Percentiles rank a stretch among this genome's conserved stretches.
These are phyloP conservation scores for Coriaria nepalensis DNA, from an alignment of 306 rosid species.

Conservation along the genomic window DNA sequence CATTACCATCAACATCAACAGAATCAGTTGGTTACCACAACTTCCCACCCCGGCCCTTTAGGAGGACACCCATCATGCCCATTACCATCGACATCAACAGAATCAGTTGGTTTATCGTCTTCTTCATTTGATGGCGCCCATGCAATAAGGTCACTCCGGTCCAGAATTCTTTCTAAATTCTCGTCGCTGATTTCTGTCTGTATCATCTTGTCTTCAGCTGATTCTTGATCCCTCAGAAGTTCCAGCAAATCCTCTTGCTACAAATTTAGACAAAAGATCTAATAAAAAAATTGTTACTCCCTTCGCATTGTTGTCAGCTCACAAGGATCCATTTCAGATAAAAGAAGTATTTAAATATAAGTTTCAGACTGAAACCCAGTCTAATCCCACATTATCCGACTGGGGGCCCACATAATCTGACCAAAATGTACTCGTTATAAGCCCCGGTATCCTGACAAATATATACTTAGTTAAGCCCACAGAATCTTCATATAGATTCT, in stretches of 20 bases:
- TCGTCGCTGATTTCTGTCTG: constrained; percentile 58
- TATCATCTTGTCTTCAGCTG: constrained; percentile 69
- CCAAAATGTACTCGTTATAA: too few relatives aligned
- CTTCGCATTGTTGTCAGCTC: too few relatives aligned
- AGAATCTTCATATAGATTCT: too few relatives aligned
- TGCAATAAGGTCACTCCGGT: constrained; percentile 61
- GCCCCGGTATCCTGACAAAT: too few relatives aligned
- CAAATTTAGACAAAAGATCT: not conserved
- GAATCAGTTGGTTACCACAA: constrained; percentile 85
- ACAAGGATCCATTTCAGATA: too few relatives aligned
- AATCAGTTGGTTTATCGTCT: constrained; percentile 10
- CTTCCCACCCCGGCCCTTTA: constrained; percentile 99
- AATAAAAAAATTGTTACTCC: too few relatives aligned
- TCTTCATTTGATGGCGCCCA: not conserved
- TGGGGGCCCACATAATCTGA: too few relatives aligned
- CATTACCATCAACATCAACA: too few relatives aligned
- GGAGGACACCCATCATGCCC: constrained; percentile 17
- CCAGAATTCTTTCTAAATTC: constrained; percentile 61
- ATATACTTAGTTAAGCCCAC: too few relatives aligned
- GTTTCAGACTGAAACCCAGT: too few relatives aligned
- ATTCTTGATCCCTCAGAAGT: constrained; percentile 60
- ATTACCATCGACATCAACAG: not conserved
- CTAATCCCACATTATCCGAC: too few relatives aligned
- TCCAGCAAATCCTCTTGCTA: constrained; percentile 62
- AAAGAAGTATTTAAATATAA: too few relatives aligned